Conservation (phyloP, 805 yeast species). For the Yarrowia sp. region DNA sequence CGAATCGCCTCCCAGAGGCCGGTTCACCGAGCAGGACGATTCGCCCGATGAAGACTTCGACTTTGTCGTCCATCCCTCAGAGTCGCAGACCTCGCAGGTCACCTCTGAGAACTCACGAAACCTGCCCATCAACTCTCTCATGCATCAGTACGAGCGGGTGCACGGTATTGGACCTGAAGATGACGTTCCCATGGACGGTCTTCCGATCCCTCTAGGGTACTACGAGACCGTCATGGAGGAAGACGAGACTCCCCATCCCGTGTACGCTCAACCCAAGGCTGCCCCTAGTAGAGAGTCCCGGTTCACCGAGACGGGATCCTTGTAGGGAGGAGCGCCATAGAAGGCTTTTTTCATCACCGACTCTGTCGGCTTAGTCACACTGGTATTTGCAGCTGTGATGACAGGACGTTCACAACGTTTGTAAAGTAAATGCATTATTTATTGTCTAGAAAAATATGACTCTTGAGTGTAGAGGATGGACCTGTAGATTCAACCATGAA, state of each 20-base stretch:
- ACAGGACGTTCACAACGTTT: not conserved
- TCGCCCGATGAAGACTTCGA: conserved; percentile 33
- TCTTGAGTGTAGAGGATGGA: not conserved
- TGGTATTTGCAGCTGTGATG: too few species aligned
- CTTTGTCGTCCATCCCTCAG: conserved; percentile 18
- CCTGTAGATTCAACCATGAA: too few species aligned
- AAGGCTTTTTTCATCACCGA: too few species aligned
- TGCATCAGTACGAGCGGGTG: conserved; percentile 40
- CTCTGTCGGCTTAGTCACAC: too few species aligned
- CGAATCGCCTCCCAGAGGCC: conserved; percentile 17
- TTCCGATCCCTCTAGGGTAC: conserved; percentile 36
- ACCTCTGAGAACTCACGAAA: conserved; percentile 21
- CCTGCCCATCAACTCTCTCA: conserved; percentile 38
- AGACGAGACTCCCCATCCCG: conserved; percentile 36
- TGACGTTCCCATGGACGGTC: conserved; percentile 36
- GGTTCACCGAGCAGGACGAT: conserved; percentile 24
- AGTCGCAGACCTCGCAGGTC: conserved; percentile 26
- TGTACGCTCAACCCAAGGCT: conserved; percentile 35
- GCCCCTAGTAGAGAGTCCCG: conserved; percentile 30
- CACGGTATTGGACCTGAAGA: conserved; percentile 36
- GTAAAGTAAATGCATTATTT: conserved; percentile 16
- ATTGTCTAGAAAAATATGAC: not conserved
- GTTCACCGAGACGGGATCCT: conserved; percentile 35
- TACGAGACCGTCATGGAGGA: conserved; percentile 39
- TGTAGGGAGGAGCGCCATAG: not conserved